Evolutionary conservation across 208 protist species (phyloP), one percentile per base, ranked within the genome.

Genomic region (Endotrypanum monterogeii): DNA sequence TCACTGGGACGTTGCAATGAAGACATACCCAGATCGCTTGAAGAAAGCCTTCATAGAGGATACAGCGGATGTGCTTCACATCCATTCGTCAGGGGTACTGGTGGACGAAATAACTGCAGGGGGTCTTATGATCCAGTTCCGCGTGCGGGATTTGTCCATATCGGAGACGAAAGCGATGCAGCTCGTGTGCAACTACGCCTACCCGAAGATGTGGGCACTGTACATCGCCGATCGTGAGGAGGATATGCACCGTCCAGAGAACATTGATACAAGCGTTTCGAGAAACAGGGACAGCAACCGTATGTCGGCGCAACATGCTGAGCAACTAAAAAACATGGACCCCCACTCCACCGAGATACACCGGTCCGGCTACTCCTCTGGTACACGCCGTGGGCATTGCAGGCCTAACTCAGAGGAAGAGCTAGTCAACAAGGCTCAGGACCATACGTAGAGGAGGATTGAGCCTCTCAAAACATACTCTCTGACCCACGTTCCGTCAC

Each of bases 151-250:
- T 30, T 44, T 78, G 28, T 67, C 71, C 30, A 71, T 85, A 25
- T 14, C 81, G 58, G 65, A 63, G 65, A n/a, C 28, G 44, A 74
- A 51, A 28, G 78, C 73, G 5, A 72, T n/a, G 60, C 20, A 67
- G 68, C 69, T 86, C n/a, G 44, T 58, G 12, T 66, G 83, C 69
- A 76, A 78, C 67, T 83, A 81, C 73, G 85, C 76, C 37, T 88
- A 90, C 81, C 74, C 79, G 67, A 76, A 74, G 56, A 74, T 90
- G 41, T 90, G 79, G 87, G 76, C 70, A 25, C 83, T 91, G 68
- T 90, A 88, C 75, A 80, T 78, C 57, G 61, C 77, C 4, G 69
- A 67, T 44, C 70, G 73, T n/a, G 68, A 58, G 60, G 58, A 20
- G 60, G 32, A 48, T 44, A 54, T 44, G 48, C 55, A 44, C 51